Evolutionary conservation across 1,284 basidiomycete genomes (phyloP).

Genomic region (Puccinia triticina): DNA sequence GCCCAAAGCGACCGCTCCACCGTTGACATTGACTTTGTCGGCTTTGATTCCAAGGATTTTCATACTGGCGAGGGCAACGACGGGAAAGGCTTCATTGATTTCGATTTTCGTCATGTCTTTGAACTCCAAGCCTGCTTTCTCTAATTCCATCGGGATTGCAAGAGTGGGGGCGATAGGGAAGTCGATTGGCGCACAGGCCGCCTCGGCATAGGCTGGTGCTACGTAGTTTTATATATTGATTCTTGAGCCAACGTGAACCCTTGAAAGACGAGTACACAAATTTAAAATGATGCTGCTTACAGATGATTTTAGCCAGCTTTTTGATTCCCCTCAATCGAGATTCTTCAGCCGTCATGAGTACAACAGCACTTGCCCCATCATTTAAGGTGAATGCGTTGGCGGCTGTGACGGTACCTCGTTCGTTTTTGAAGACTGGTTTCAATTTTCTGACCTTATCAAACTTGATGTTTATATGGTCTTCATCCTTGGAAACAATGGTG

Average conservation of each 20-base stretch:
- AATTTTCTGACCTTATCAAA: conserved; percentile 61
- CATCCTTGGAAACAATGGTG: conserved; percentile 84
- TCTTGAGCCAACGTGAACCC: conserved; percentile 65
- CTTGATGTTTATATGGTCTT: conserved; percentile 78
- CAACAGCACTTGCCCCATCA: conserved; percentile 63
- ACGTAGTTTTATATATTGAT: conserved; percentile 56
- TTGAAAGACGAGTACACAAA: too few relatives aligned
- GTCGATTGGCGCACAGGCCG: conserved; percentile 92
- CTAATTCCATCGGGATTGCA: conserved; percentile 84
- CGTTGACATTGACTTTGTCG: conserved; percentile 81
- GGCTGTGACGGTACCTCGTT: conserved; percentile 62
- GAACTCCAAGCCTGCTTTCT: conserved; percentile 79
- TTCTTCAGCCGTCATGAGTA: conserved; percentile 61
- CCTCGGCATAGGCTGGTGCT: conserved; percentile 84
- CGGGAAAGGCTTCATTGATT: conserved; percentile 73
- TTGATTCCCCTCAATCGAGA: conserved; percentile 58
- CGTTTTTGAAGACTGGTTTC: conserved; percentile 62
- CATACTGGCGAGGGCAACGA: conserved; percentile 62
- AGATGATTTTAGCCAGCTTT: conserved; percentile 62
- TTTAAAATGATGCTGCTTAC: conserved; percentile 49
- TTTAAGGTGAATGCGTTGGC: conserved; percentile 63
- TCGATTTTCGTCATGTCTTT: conserved; percentile 91
- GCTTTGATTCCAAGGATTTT: conserved; percentile 66
- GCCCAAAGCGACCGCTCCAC: conserved; percentile 88
- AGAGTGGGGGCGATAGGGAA: conserved; percentile 94